phyloP scores from a whole-genome alignment of 306 rosid genomes.

The Ormosia emarginata region DNA sequence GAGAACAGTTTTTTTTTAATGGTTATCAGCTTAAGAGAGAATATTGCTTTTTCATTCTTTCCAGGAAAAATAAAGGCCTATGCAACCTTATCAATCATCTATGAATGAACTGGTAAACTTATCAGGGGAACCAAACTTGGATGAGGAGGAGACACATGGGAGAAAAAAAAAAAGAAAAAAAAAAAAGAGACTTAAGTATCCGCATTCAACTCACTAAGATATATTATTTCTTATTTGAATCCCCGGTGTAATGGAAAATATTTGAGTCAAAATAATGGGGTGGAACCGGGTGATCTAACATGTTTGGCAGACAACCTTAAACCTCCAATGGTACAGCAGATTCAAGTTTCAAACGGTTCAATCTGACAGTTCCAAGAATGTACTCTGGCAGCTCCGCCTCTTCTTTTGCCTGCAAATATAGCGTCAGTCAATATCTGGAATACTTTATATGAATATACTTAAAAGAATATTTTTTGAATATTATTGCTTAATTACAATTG shows the following conservation, averaged over 20 bases:
- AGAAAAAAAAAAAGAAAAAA: neutral
- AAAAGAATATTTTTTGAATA: no score
- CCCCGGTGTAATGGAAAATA: neutral
- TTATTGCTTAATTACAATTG: no score
- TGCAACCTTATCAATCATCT: neutral
- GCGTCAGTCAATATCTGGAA: conserved; percentile 15
- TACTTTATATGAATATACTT: neutral
- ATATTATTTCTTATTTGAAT: neutral
- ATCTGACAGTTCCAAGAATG: conserved; percentile 89
- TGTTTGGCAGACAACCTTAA: conserved; percentile 34
- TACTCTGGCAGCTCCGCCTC: conserved; percentile 85
- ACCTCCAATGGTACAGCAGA: conserved; percentile 59
- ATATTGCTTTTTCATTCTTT: neutral
- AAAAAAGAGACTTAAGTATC: neutral
- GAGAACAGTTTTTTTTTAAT: no score
- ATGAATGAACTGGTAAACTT: neutral
- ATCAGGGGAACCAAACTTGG: neutral
- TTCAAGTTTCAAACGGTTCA: conserved; percentile 72
- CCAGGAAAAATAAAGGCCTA: neutral
- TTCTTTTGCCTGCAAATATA: conserved; percentile 69
- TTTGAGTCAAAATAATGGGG: neutral
- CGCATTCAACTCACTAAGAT: conserved; percentile 10
- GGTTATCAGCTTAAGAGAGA: no score
- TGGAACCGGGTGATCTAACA: neutral
- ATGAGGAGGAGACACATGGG: neutral